Conservation (phyloP, 345 rosid species). For the Cardamine occulta region DNA sequence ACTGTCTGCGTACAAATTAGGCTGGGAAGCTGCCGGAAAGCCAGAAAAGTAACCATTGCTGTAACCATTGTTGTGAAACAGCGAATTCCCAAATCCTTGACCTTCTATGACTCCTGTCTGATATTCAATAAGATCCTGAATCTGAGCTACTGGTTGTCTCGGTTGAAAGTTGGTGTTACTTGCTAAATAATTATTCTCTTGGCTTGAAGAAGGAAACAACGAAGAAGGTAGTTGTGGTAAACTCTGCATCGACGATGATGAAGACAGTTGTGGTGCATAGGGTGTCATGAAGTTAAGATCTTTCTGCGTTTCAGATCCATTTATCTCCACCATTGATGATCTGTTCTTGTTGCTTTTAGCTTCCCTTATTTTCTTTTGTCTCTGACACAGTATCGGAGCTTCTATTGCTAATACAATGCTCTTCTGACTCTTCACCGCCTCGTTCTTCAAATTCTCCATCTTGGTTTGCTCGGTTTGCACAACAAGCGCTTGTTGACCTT, state of each 20-base stretch:
- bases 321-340: conserved; percentile 2
- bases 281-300: conserved; percentile 27
- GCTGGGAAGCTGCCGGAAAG: conserved; percentile 33
- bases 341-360: conserved; percentile 27
- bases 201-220: conserved; percentile 29
- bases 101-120: conserved; percentile 28
- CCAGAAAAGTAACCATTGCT: conserved; percentile 34
- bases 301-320: conserved; percentile 22
- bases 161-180: conserved; percentile 34
- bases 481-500: conserved; percentile 7
- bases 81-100: conserved; percentile 25
- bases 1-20: conserved; percentile 22
- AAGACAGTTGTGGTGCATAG: conserved; percentile 16
- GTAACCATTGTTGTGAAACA: conserved; percentile 30
- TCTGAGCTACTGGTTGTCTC: conserved; percentile 35
- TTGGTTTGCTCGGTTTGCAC: conserved; percentile 4
- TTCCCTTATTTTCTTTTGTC: conserved; percentile 28
- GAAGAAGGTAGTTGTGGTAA: conserved; percentile 28
- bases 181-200: conserved; percentile 18
- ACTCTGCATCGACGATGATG: conserved; percentile 27
- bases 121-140: conserved; percentile 23
- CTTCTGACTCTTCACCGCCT: conserved; percentile 13
- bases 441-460: conserved; percentile 2
- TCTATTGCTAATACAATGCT: conserved; percentile 39
- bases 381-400: conserved; percentile 29